phyloP scores from a whole-genome alignment of 2,329 filamentous ascomycete genomes.

The Endocalyx cinctus region DNA sequence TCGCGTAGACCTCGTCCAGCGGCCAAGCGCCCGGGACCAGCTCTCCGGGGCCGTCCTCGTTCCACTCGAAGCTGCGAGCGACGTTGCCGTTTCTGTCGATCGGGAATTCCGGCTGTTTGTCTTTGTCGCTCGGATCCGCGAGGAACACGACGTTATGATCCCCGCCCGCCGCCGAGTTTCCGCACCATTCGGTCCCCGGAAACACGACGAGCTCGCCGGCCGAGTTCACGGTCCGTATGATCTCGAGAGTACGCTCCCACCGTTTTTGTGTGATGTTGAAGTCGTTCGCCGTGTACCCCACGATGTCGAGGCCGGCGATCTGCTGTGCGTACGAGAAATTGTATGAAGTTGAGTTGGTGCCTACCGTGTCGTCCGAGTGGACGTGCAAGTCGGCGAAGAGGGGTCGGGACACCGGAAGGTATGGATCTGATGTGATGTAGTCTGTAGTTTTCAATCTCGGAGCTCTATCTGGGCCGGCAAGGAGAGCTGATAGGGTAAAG shows the following conservation, averaged over 20 bases:
- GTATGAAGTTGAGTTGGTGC: conserved; percentile 29
- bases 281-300: conserved; percentile 35
- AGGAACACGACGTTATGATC: conserved; percentile 33
- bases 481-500: too few relatives aligned
- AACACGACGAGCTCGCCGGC: conserved; percentile 6
- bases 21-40: conserved; percentile 30
- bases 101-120: conserved; percentile 22
- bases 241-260: conserved; percentile 26
- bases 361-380: conserved; percentile 33
- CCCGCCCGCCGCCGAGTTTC: conserved; percentile 30
- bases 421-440: too few relatives aligned
- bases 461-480: too few relatives aligned
- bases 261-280: conserved; percentile 30
- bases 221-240: conserved; percentile 13
- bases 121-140: conserved; percentile 22
- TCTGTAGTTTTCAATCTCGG: too few relatives aligned
- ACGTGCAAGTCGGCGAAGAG: conserved; percentile 32
- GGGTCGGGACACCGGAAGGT: conserved; percentile 18
- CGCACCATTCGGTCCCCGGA: conserved; percentile 14
- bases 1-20: conserved; percentile 32
- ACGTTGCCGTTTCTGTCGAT: conserved; percentile 27
- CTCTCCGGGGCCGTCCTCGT: conserved; percentile 28
- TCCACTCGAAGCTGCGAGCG: conserved; percentile 32
- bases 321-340: conserved; percentile 32
- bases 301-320: conserved; percentile 31